Percentiles rank a stretch among this genome's conserved stretches.
Conservation (phyloP, 1,284 basidiomycete genomes). For the Austroboletus novae-zelandiae region DNA sequence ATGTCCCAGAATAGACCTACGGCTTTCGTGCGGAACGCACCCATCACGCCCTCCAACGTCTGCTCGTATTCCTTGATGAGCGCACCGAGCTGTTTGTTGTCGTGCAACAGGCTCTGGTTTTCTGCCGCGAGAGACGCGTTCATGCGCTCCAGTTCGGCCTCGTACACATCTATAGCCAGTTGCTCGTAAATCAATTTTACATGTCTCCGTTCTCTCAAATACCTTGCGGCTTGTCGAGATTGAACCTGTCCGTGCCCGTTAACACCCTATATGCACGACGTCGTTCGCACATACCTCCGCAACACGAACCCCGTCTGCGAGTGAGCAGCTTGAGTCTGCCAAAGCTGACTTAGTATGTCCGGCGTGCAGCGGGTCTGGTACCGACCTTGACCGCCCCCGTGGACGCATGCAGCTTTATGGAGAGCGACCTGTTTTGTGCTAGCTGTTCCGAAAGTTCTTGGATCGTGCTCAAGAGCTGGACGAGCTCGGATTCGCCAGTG, state of each 20-base stretch:
- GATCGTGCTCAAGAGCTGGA: constrained; percentile 71
- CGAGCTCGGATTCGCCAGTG: constrained; percentile 46
- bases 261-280: background rate
- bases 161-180: constrained; percentile 75
- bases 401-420: constrained; percentile 57
- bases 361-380: constrained; percentile 4
- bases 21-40: constrained; percentile 87
- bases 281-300: constrained; percentile 53
- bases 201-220: constrained; percentile 9
- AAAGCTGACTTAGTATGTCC: constrained; percentile 2
- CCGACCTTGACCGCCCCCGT: constrained; percentile 79
- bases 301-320: constrained; percentile 90
- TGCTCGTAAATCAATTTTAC: background rate
- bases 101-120: constrained; percentile 85
- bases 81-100: constrained; percentile 91
- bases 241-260: constrained; percentile 53
- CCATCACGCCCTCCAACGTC: constrained; percentile 95
- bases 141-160: constrained; percentile 90
- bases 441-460: constrained; percentile 84
- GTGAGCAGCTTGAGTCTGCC: constrained; percentile 62
- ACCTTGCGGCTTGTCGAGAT: constrained; percentile 90
- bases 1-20: constrained; percentile 50
- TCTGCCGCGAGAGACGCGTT: constrained; percentile 80
- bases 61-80: constrained; percentile 96
- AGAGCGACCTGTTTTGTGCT: constrained; percentile 68